Evolutionary conservation across 495 filamentous ascomycete genomes (phyloP), one percentile per base, ranked within the genome.

Genomic region (Hypoxylon crocopeplum): DNA sequence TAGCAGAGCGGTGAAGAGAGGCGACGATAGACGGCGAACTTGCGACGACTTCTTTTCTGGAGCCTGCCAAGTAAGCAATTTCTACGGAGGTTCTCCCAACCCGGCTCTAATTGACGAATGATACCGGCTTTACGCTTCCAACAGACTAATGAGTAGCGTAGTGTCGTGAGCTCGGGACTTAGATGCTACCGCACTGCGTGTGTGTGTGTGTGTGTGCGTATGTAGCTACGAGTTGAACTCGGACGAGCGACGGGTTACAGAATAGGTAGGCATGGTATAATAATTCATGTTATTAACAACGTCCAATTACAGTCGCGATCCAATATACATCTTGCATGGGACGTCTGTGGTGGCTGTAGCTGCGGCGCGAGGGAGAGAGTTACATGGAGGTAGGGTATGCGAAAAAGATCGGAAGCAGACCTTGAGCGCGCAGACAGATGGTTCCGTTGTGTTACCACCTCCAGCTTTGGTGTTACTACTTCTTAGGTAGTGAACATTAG

Each of bases 401-500:
- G 59, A 52, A 58, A 56, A 63, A 12, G 46, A 49, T 64, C 60
- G 60, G 60, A 64, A 58, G 54, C 27, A 41, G 48, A 57, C 60
- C 48, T 64, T 24, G 42, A 47, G 20, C 46, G 22, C 39, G 17
- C n/a, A 19, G 2, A 13, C 27, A 57, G 52, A 52, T 48, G 33
- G 21, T 47, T 38, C 59, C 46, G 47, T 63, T 63, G 59, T 63
- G 59, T 57, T 22, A 63, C 59, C 24, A 48, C 49, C 41, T 7
- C 4, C 32, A 5, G 25, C 10, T 29, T 12, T 10, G n/a, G 7
- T 12, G 7, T 5, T 11, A 12, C 7, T 3, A 34, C 5, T 29
- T 5, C 25, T 12, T 34, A 44, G 8, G 11, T 1, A 13, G n/a
- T 22, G 25, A 24, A 30, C 12, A 55, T 38, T 15, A 29, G 39